Base-by-base conservation (phyloP, 495 filamentous ascomycete species). In the Talaromyces wortmannii region DNA sequence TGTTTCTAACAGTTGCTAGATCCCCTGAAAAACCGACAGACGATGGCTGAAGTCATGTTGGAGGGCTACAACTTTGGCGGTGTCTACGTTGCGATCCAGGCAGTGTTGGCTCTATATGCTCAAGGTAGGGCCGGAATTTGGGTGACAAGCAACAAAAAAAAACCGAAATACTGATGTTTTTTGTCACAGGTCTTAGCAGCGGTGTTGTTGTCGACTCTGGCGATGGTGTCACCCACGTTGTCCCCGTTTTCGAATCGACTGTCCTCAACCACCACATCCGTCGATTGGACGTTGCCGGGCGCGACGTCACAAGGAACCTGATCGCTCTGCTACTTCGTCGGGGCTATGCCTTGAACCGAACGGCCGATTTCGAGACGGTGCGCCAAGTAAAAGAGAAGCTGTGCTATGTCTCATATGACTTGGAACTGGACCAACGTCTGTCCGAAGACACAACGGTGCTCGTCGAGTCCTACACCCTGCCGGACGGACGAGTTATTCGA, bases 351-450 rank as follows among this genome's bases (percentile, higher is more conserved):
- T 80, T 99, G 49, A 99, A 99, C 83, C 83, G 94, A 63, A 99
- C 94, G 7, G 94, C 94, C 65, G 94, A 99, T 68, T 99, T 99
- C 69, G 94, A 99, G 75, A 99, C 94, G 30, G 94, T 97, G 43
- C 90, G 94, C 45, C 92, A 96, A 70, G 97, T 99, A 74, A 99
- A 99, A 76, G 94, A 99, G 78, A 97, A 97, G 83, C 87, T 99
- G 33, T 97, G 92, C 78, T 99, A 99, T 72, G 92, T 99, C 55
- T 96, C 91, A 4, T 99, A 97, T 77, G 95, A 99, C 70, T 81
- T 99, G 52, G 90, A 94, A 74, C 79, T 97, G 45, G 94, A 99
- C 79, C 88, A 97, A 72, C 83, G 89, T 61, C 84, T 99, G 46
- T 92, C 88, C 59, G 94, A 99, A 73, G 95, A 99, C 64, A 99